Conservation (phyloP, 768 basidiomycete genomes). For the Hortiboletus flavorubellus region DNA sequence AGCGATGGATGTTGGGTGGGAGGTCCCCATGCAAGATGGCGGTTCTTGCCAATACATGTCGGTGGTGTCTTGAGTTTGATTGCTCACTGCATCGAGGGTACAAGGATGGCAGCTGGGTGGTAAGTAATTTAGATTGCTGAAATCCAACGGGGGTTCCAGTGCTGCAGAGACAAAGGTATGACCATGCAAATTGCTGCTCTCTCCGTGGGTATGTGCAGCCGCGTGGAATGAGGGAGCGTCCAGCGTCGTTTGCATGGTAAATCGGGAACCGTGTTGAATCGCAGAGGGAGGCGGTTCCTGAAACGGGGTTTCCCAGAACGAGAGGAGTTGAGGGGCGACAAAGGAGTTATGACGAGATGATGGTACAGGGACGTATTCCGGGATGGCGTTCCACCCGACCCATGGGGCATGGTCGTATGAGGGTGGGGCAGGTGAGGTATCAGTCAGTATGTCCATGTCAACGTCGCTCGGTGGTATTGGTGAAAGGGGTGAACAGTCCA, state of each 20-base stretch:
- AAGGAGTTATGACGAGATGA: background rate
- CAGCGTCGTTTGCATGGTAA: background rate
- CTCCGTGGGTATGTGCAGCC: no score
- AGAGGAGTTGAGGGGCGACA: background rate
- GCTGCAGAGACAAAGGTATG: background rate
- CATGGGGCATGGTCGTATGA: background rate
- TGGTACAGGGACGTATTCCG: background rate
- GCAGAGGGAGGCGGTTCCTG: background rate
- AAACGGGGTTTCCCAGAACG: background rate
- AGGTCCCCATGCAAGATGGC: background rate
- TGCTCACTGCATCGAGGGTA: background rate
- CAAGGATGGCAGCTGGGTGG: background rate
- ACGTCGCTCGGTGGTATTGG: constrained; percentile 2
- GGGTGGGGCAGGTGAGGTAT: background rate
- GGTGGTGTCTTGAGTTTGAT: background rate
- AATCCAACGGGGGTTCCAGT: background rate
- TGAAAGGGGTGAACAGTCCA: constrained; percentile 8
- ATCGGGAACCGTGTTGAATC: background rate
- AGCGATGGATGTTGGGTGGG: background rate
- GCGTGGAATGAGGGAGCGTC: background rate
- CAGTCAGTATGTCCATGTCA: constrained; percentile 12
- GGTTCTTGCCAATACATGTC: background rate
- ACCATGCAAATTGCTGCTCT: no score
- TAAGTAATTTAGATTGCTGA: background rate
- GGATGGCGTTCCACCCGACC: background rate